A percentile compares a stretch with the other conserved stretches of the same genome.
These are phyloP conservation scores for Amanita thiersii DNA, from an alignment of 768 basidiomycete genomes.

Conservation along the genomic window DNA sequence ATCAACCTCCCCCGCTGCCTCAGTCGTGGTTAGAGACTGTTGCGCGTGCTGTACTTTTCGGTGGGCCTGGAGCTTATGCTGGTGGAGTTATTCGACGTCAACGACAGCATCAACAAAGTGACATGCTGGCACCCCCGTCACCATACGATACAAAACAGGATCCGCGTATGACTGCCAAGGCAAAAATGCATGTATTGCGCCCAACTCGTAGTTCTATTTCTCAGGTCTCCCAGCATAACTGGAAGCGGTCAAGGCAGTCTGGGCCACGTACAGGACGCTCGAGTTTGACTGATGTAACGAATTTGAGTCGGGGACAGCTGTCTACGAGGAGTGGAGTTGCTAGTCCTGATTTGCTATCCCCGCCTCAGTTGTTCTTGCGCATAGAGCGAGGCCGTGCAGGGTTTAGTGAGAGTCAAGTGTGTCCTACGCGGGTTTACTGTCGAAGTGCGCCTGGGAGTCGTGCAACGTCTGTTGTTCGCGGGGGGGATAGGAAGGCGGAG, in stretches of 20 bases:
- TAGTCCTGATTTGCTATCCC: conserved; percentile 15
- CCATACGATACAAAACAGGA: conserved; percentile 6
- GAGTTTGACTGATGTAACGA: conserved; percentile 27
- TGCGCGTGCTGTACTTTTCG: conserved; percentile 55
- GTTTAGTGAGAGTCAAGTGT: conserved; percentile 33
- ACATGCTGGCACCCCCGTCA: conserved; percentile 1
- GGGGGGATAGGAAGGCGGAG: conserved; percentile 14
- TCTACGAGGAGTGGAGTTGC: conserved; percentile 1
- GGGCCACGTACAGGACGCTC: not conserved
- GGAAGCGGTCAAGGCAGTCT: conserved; percentile 10
- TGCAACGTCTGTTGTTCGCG: conserved; percentile 34
- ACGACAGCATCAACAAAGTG: conserved; percentile 3
- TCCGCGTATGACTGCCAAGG: conserved; percentile 1
- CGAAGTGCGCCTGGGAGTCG: conserved; percentile 65
- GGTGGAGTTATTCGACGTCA: conserved; percentile 34
- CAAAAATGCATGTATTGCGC: conserved; percentile 19
- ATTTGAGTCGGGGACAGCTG: conserved; percentile 11
- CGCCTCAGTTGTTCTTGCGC: conserved; percentile 28
- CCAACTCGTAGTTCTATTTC: conserved; percentile 33
- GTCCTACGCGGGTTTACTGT: conserved; percentile 52
- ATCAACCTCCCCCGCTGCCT: conserved; percentile 46
- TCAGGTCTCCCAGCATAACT: conserved; percentile 16
- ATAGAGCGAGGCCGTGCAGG: conserved; percentile 27
- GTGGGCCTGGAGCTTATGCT: conserved; percentile 36
- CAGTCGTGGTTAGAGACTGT: conserved; percentile 66